A percentile compares a stretch with the other conserved stretches of the same genome.
These are phyloP conservation scores for Fraxinus greggii DNA, from an alignment of 305 asterid genomes.

Conservation along the genomic window DNA sequence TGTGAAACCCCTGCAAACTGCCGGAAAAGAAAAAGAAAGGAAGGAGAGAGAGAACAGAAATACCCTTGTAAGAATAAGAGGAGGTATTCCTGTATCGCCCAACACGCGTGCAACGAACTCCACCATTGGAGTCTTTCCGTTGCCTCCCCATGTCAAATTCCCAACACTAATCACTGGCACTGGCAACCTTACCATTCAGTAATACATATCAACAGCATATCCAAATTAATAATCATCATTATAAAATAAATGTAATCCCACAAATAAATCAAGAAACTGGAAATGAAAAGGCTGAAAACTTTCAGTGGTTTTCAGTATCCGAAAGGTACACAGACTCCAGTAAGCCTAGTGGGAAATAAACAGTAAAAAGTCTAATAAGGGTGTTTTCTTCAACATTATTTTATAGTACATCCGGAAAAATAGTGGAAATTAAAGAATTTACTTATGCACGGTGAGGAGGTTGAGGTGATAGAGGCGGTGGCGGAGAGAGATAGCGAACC, in stretches of 20 bases:
- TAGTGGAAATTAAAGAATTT: background rate
- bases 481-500: conserved; percentile 54
- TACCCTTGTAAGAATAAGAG: conserved; percentile 89
- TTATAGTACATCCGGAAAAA: background rate
- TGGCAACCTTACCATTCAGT: conserved; percentile 51
- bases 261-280: background rate
- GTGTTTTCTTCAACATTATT: background rate
- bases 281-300: background rate
- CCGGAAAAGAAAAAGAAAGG: background rate
- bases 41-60: background rate
- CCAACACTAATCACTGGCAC: conserved; percentile 89
- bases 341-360: background rate
- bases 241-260: background rate
- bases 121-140: conserved; percentile 95
- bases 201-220: conserved; percentile 9
- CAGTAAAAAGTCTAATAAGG: background rate
- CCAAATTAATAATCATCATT: background rate
- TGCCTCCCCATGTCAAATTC: conserved; percentile 98
- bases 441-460: conserved; percentile 53
- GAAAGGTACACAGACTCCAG: background rate
- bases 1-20: background rate
- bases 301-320: background rate
- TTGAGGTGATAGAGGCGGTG: conserved; percentile 48
- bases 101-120: conserved; percentile 73
- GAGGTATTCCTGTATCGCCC: conserved; percentile 48